Percentiles rank a stretch among this genome's conserved stretches.
These are phyloP conservation scores for Malbranchea zuffiana DNA, from an alignment of 2,329 filamentous ascomycete species.

Conservation along the genomic window DNA sequence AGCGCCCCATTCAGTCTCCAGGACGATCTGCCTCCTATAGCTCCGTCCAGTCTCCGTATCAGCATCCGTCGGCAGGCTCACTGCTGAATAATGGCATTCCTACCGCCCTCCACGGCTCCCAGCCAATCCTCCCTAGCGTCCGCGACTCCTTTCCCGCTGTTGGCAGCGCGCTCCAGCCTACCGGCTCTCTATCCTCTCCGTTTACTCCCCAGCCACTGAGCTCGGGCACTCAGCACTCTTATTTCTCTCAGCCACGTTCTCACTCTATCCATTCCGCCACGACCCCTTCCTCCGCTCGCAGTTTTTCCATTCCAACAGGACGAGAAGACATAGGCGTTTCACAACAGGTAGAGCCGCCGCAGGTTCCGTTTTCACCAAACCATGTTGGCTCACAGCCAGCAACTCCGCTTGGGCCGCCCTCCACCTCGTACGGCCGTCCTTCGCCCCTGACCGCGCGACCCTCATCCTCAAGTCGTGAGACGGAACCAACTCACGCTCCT, in stretches of 20 bases:
- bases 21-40: slow-evolving; percentile 31
- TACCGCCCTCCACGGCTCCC: slow-evolving; percentile 19
- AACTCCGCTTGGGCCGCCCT: slow-evolving; percentile 37
- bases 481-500: slow-evolving; percentile 22
- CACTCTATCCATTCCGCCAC: slow-evolving; percentile 14
- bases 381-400: slow-evolving; percentile 9
- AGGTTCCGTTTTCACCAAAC: slow-evolving; percentile 4
- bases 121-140: slow-evolving; percentile 16
- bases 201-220: slow-evolving; percentile 30
- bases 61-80: slow-evolving; percentile 25
- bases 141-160: slow-evolving; percentile 27
- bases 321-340: slow-evolving; percentile 7
- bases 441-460: slow-evolving; percentile 29
- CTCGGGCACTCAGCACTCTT: slow-evolving; percentile 27
- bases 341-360: slow-evolving; percentile 4
- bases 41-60: slow-evolving; percentile 32
- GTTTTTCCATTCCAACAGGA: slow-evolving; percentile 9
- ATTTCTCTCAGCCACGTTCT: slow-evolving; percentile 22
- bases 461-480: slow-evolving; percentile 29
- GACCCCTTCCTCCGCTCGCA: slow-evolving; percentile 13
- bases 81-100: slow-evolving; percentile 21
- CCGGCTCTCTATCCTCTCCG: slow-evolving; percentile 27
- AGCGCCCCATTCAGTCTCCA: slow-evolving; percentile 37
- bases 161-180: slow-evolving; percentile 16
- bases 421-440: slow-evolving; percentile 24